These are phyloP conservation scores for Hanseniaspora vineae DNA, from an alignment of 805 yeast species.

Conservation along the genomic window DNA sequence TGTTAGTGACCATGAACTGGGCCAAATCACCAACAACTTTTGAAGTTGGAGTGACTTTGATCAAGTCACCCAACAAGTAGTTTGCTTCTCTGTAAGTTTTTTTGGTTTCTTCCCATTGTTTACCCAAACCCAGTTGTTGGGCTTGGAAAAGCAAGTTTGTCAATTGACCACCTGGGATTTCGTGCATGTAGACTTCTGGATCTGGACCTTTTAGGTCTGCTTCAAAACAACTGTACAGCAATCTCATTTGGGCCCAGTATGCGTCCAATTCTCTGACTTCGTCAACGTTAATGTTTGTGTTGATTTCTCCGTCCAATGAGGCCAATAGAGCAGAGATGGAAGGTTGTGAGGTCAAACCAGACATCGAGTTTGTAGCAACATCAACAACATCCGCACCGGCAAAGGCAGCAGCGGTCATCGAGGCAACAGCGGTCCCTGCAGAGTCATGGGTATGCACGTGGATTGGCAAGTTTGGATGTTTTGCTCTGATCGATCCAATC, in stretches of 20 bases:
- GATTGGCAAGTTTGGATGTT: constrained; percentile 88
- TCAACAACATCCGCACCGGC: constrained; percentile 99
- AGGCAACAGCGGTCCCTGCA: constrained; percentile 98
- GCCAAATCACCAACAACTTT: constrained; percentile 99
- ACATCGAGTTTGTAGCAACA: constrained; percentile 93
- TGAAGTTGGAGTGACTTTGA: constrained; percentile 98
- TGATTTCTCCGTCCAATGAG: constrained; percentile 75
- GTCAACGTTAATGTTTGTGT: constrained; percentile 55
- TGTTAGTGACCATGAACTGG: constrained; percentile 98
- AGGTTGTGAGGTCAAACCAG: constrained; percentile 98
- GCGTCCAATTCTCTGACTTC: constrained; percentile 75
- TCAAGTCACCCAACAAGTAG: constrained; percentile 84
- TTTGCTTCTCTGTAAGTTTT: constrained; percentile 89
- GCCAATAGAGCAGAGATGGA: constrained; percentile 88
- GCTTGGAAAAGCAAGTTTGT: constrained; percentile 98
- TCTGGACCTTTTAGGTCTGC: constrained; percentile 99
- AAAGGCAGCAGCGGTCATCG: constrained; percentile 85
- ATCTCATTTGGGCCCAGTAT: constrained; percentile 98
- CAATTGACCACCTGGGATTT: constrained; percentile 99
- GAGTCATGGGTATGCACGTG: constrained; percentile 99
- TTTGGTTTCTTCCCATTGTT: constrained; percentile 94
- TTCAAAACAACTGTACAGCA: constrained; percentile 91
- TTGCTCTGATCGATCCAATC: constrained; percentile 68
- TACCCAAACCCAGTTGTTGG: constrained; percentile 95
- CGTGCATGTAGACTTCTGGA: constrained; percentile 97